Conservation (phyloP, 495 filamentous ascomycete species). For the Sphaerosporella brunnea region DNA sequence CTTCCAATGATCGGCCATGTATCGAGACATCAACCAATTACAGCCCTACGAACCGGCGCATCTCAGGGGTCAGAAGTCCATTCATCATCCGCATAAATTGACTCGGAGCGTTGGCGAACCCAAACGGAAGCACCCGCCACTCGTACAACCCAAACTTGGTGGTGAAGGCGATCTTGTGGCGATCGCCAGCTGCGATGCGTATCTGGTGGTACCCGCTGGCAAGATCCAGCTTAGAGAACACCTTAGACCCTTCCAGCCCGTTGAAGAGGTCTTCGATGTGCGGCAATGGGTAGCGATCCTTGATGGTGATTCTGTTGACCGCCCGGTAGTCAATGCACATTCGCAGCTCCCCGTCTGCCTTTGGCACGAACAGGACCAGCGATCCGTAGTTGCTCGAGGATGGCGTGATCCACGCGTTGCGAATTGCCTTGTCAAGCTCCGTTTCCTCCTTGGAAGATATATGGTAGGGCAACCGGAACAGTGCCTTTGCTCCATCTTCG, state of each 20-base stretch:
- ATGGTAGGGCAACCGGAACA: no score
- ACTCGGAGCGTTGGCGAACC: neutral
- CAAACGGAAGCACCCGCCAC: conserved; percentile 1
- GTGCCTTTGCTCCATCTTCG: no score
- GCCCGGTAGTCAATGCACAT: conserved; percentile 33
- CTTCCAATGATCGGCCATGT: neutral
- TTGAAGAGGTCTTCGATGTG: conserved; percentile 31
- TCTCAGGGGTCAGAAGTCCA: neutral
- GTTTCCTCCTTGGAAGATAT: no score
- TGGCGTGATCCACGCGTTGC: no score
- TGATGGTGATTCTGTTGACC: conserved; percentile 26
- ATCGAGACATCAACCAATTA: conserved; percentile 3
- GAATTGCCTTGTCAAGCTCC: no score
- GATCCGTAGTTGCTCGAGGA: no score
- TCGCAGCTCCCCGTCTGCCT: conserved; percentile 23
- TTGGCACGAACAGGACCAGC: no score
- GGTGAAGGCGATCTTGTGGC: conserved; percentile 10
- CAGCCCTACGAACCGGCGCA: neutral
- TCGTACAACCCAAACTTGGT: neutral
- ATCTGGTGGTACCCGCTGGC: conserved; percentile 9
- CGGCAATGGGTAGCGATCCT: conserved; percentile 32
- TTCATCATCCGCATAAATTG: neutral
- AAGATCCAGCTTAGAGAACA: conserved; percentile 34
- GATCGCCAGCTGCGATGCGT: neutral
- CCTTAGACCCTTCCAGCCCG: conserved; percentile 19